Evolutionary conservation across 352 stramenopile species (phyloP), one percentile per base, ranked within the genome.

Genomic region (Globisporangium spiculum): DNA sequence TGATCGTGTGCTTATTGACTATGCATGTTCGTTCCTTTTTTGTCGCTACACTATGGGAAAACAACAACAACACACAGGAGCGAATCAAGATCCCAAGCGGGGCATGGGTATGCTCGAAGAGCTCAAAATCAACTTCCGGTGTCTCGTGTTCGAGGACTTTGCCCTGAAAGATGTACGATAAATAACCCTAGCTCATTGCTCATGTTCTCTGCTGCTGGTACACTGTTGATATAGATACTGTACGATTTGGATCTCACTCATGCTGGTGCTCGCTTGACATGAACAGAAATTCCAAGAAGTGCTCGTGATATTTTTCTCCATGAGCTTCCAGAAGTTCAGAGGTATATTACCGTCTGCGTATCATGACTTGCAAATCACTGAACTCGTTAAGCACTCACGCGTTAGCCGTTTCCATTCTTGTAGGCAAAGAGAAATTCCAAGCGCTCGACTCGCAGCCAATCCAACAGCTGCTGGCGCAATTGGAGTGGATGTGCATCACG

Each of bases 281-380:
- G 27, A 3, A 27, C 73, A 83, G 77, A 73, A 74, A 27, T 89
- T 92, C 36, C 75, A 90, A 56, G 84, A 90, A 38, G 68, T 89
- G 38, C 53, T 92, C 55, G 58, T 90, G 1, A 69, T 92, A 44
- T 90, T 88, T 66, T 92, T 89, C 68, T 86, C 80, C 55, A 89
- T 87, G 80, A 90, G 78, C 55, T 92, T 92, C 69, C 78, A 89
- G 57, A 80, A 80, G 60, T 92, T 89, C 54, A 71, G 70, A 36
- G 74, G 65, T 72, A 27, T 14, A 14, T 44, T 44, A 44, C 10
- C 38, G 32, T 26, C 8, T 9, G 2, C 27, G 20, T 4, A 2
- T 18, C 18, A 36, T 26, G 10, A 7, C 27, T 3, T 2, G 36
- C 8, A 4, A 48, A 48, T 46, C 41, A 26, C 0, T 27, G 16